Base-by-base conservation (phyloP, 2,329 filamentous ascomycete genomes). In the Corinectria fuckeliana region DNA sequence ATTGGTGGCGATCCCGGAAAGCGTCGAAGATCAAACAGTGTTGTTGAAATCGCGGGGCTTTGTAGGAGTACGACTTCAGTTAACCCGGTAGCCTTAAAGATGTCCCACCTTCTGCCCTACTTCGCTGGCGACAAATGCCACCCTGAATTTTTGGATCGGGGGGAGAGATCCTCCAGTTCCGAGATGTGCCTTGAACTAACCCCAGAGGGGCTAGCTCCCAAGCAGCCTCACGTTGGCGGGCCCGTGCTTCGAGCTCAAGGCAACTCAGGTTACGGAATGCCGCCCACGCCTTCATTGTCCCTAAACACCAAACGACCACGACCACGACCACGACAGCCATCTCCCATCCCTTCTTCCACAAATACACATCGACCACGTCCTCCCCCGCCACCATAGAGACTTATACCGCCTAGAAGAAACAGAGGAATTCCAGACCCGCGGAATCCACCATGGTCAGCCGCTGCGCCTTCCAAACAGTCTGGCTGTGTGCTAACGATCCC, bases 81-180 rank as follows among this genome's bases (percentile, higher is more conserved):
- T 65, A 69, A 70, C 66, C 70, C 70, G 61, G 71, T 62, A 72
- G 69, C 69, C 68, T 74, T 69, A 66, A n/a, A 68, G 69, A 71
- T 76, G 76, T 78, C 75, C 76, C 76, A 77, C 76, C 71, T 70
- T 60, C 69, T 73, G 73, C 75, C 73, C 76, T 77, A 76, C 73
- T 75, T 73, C 71, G 69, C 72, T 67, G 65, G 63, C 69, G 55
- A 56, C 56, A 68, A 69, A 63, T 69, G 62, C 60, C 67, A 64
- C 67, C 71, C 69, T 72, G 73, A 77, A 77, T 74, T 78, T 78
- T 77, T 77, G 75, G 73, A 63, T 74, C 76, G 76, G 76, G 68
- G 64, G 63, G 62, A 69, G 60, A 73, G 74, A 78, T 78, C 73
- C 70, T 78, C 76, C 76, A 74, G 71, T 66, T 76, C 74, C 73